phyloP scores from a whole-genome alignment of 1,284 basidiomycete genomes.

The Xerocomus minutiporus region DNA sequence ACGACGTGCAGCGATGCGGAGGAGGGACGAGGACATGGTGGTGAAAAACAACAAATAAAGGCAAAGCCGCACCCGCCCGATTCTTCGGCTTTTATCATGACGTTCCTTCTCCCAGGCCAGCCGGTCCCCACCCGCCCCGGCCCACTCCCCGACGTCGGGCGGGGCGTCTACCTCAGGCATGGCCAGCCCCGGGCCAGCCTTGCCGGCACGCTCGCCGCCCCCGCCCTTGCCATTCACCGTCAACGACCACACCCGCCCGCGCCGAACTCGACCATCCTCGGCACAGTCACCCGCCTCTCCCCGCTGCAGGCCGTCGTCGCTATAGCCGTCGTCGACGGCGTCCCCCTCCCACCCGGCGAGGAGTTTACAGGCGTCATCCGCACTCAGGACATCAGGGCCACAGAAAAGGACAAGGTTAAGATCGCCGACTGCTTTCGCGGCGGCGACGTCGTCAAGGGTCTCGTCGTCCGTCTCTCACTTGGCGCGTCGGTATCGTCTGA shows the following conservation, averaged over 20 bases:
- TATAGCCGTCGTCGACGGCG: slow-evolving; percentile 86
- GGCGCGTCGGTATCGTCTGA: background rate
- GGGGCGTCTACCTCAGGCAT: slow-evolving; percentile 67
- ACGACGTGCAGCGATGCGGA: slow-evolving; percentile 69
- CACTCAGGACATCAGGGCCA: slow-evolving; percentile 86
- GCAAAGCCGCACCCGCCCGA: slow-evolving; percentile 24
- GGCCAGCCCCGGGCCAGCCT: slow-evolving; percentile 70
- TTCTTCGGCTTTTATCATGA: slow-evolving; percentile 20
- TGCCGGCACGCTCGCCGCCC: slow-evolving; percentile 49
- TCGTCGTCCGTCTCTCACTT: slow-evolving; percentile 63
- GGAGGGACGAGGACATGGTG: slow-evolving; percentile 55
- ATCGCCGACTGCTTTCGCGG: slow-evolving; percentile 94
- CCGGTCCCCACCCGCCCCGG: slow-evolving; percentile 60
- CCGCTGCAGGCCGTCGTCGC: slow-evolving; percentile 84
- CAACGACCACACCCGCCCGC: slow-evolving; percentile 65
- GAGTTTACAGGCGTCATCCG: slow-evolving; percentile 94
- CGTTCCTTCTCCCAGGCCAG: slow-evolving; percentile 75
- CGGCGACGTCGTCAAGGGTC: slow-evolving; percentile 90
- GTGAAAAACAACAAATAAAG: slow-evolving; percentile 16
- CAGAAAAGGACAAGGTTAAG: slow-evolving; percentile 90
- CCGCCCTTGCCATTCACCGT: slow-evolving; percentile 52
- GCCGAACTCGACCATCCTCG: slow-evolving; percentile 71
- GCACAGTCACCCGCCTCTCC: slow-evolving; percentile 80
- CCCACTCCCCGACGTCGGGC: slow-evolving; percentile 57
- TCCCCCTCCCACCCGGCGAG: slow-evolving; percentile 85